phyloP scores from a whole-genome alignment of 768 basidiomycete genomes.

The Coprinopsis marcescibilis region DNA sequence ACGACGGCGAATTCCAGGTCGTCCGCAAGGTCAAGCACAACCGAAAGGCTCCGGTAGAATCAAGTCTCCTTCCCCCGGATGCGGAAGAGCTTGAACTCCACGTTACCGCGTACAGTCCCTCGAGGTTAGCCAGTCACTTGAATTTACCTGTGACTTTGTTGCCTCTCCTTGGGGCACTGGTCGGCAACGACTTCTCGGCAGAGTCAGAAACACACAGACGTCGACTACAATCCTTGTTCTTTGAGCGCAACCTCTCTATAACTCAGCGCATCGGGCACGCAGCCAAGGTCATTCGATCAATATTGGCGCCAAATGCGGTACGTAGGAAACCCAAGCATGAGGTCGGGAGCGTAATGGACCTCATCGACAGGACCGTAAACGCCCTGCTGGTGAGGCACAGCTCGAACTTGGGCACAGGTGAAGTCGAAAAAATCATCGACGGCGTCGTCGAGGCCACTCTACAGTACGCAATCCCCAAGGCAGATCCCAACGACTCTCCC shows the following conservation, averaged over 20 bases:
- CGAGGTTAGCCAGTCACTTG: conserved; percentile 55
- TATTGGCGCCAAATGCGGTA: conserved; percentile 44
- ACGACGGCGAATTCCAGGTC: conserved; percentile 49
- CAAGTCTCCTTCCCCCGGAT: conserved; percentile 47
- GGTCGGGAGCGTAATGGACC: conserved; percentile 68
- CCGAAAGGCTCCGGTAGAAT: conserved; percentile 31
- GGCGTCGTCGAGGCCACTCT: conserved; percentile 68
- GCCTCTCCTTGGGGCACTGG: conserved; percentile 70
- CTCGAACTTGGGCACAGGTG: conserved; percentile 49
- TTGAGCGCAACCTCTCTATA: conserved; percentile 51
- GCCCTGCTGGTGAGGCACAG: conserved; percentile 42
- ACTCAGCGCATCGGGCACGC: conserved; percentile 64
- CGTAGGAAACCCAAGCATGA: conserved; percentile 48
- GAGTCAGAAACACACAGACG: conserved; percentile 41
- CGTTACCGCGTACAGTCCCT: conserved; percentile 56
- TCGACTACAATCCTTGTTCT: conserved; percentile 58
- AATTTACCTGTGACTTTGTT: conserved; percentile 65
- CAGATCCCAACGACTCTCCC: conserved; percentile 32
- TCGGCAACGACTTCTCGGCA: conserved; percentile 76
- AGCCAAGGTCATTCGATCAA: conserved; percentile 48
- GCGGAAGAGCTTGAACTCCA: conserved; percentile 43
- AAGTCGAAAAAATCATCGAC: conserved; percentile 60
- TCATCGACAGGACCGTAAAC: conserved; percentile 65
- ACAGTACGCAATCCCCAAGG: conserved; percentile 69
- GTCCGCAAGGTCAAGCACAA: conserved; percentile 49